Percentiles rank a stretch among this genome's conserved stretches.
These are phyloP conservation scores for Pseudotsuga menziesii DNA, from an alignment of 75 land plant species.

Conservation along the genomic window DNA sequence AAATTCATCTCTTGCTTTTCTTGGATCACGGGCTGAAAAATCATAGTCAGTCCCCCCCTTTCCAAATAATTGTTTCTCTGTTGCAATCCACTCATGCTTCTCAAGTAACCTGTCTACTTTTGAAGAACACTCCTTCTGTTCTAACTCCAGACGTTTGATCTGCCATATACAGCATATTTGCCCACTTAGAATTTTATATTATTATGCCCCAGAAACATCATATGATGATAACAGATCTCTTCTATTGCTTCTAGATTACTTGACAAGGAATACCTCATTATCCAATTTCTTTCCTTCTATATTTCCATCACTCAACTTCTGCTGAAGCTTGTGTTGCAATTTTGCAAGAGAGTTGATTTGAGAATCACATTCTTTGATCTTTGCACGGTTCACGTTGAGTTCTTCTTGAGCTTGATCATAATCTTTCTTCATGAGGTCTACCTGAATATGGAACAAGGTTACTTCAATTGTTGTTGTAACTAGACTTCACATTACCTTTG, in stretches of 20 bases:
- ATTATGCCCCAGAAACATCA: not conserved
- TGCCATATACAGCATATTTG: conserved; percentile 9
- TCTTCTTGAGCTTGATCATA: conserved; percentile 65
- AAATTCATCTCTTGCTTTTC: conserved; percentile 62
- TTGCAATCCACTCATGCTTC: conserved; percentile 90
- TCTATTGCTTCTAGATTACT: not conserved
- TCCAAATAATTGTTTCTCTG: conserved; percentile 92
- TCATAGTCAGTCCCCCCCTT: conserved; percentile 95
- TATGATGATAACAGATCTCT: not conserved
- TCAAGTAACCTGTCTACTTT: conserved; percentile 74
- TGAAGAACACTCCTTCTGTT: conserved; percentile 69
- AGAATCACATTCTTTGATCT: conserved; percentile 86
- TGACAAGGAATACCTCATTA: conserved; percentile 76
- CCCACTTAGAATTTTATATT: not conserved
- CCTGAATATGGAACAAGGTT: conserved; percentile 29
- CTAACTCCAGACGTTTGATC: conserved; percentile 88
- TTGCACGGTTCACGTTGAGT: conserved; percentile 58
- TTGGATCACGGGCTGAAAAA: conserved; percentile 68
- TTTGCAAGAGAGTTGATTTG: conserved; percentile 65
- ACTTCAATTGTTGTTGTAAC: not conserved
- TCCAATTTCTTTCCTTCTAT: conserved; percentile 87
- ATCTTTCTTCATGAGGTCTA: conserved; percentile 40
- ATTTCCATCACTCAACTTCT: conserved; percentile 63
- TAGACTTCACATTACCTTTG: not conserved
- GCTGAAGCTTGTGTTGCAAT: conserved; percentile 71